These are phyloP conservation scores for Moricandia arvensis DNA, from an alignment of 345 rosid genomes.

Conservation along the genomic window DNA sequence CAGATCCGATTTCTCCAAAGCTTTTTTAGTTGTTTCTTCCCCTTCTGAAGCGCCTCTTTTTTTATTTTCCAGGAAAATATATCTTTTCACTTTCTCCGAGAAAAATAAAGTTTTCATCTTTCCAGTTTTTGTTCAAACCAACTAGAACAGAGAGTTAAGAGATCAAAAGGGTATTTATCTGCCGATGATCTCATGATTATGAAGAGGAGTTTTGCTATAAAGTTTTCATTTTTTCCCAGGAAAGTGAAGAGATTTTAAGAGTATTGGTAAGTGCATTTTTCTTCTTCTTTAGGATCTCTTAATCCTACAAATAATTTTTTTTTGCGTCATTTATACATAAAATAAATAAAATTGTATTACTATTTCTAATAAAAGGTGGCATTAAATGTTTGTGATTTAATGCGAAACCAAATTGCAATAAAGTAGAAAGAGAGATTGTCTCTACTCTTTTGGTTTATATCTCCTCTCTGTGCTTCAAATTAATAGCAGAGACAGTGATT, in stretches of 20 bases:
- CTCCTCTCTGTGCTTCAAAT: constrained; percentile 15
- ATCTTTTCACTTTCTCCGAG: constrained; percentile 11
- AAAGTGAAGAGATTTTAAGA: constrained; percentile 20
- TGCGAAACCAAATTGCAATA: constrained; percentile 45
- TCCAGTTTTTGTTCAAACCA: constrained; percentile 4
- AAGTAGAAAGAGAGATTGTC: constrained; percentile 40
- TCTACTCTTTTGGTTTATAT: constrained; percentile 26
- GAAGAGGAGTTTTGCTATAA: constrained; percentile 28
- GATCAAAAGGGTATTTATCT: not conserved
- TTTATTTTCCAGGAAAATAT: constrained; percentile 20
- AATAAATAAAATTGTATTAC: not conserved
- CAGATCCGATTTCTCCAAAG: constrained; percentile 41
- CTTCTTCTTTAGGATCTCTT: not conserved
- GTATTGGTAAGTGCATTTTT: constrained; percentile 19
- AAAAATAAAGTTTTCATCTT: constrained; percentile 16
- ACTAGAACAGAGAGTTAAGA: not conserved
- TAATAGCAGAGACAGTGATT: constrained; percentile 29
- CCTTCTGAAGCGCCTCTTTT: not conserved
- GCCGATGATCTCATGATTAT: constrained; percentile 25
- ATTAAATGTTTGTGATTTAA: constrained; percentile 39
- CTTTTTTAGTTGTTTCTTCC: not conserved
- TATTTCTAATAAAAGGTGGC: not conserved
- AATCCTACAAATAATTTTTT: not conserved
- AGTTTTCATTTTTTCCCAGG: constrained; percentile 30
- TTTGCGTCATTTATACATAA: not conserved